Conservation (phyloP, 176 grass and related monocot genomes). For the Oryza rufipogon region DNA sequence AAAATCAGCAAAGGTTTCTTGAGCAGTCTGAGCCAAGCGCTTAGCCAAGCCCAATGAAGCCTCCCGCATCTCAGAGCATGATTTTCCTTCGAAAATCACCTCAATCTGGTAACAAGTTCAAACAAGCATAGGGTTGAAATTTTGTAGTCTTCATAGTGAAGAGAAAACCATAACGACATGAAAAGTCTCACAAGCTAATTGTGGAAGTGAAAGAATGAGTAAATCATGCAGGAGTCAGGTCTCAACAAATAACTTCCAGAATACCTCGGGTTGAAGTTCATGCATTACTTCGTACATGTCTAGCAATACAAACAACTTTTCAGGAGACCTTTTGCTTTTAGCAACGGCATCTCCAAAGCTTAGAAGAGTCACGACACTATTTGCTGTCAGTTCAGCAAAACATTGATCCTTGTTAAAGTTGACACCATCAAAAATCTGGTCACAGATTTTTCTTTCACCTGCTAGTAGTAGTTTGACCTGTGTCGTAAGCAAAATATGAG, state of each 20-base stretch:
- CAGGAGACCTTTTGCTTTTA: slow-evolving; percentile 94
- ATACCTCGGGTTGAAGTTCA: slow-evolving; percentile 89
- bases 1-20: slow-evolving; percentile 92
- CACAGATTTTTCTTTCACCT: slow-evolving; percentile 84
- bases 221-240: background rate
- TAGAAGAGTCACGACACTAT: slow-evolving; percentile 77
- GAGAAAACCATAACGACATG: slow-evolving; percentile 18
- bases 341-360: slow-evolving; percentile 97
- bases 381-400: slow-evolving; percentile 78
- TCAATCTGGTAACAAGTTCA: slow-evolving; percentile 60
- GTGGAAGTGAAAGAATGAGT: slow-evolving; percentile 19
- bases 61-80: slow-evolving; percentile 76
- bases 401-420: slow-evolving; percentile 76
- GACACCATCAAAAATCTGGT: slow-evolving; percentile 81
- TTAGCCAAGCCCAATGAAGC: slow-evolving; percentile 72
- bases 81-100: slow-evolving; percentile 80
- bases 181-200: background rate
- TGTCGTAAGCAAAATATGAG: slow-evolving; percentile 37
- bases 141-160: slow-evolving; percentile 22
- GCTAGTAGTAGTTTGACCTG: slow-evolving; percentile 88
- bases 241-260: slow-evolving; percentile 16
- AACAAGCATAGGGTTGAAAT: slow-evolving; percentile 36
- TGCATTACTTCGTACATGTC: slow-evolving; percentile 98
- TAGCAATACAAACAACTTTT: slow-evolving; percentile 91
- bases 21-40: slow-evolving; percentile 79